Percentiles rank a stretch among this genome's conserved stretches.
These are phyloP conservation scores for Chamaecrista fasciculata DNA, from an alignment of 306 rosid species.

Conservation along the genomic window DNA sequence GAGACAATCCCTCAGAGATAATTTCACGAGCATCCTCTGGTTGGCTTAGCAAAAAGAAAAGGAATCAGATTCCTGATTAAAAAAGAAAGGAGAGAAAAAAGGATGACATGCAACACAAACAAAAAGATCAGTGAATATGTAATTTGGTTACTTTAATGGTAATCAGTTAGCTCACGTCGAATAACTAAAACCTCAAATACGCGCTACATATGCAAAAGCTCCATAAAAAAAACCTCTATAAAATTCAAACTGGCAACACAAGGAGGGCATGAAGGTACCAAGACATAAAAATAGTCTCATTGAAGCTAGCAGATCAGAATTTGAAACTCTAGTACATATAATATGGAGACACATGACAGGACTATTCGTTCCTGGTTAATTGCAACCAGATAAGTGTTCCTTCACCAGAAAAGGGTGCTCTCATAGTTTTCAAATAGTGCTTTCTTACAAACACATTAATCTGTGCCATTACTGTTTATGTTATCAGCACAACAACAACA, in stretches of 20 bases:
- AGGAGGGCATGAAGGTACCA: neutral
- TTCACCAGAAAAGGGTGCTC: neutral
- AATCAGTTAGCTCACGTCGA: constrained; percentile 1
- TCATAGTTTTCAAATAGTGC: neutral
- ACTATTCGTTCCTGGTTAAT: neutral
- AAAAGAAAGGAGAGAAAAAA: neutral
- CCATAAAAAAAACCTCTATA: neutral
- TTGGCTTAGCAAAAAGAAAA: constrained; percentile 49
- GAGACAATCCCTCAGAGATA: constrained; percentile 44
- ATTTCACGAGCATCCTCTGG: constrained; percentile 56
- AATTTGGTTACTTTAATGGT: neutral
- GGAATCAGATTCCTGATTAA: constrained; percentile 34
- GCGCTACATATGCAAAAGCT: neutral
- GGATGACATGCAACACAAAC: constrained; percentile 4
- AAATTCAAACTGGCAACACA: neutral
- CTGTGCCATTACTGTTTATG: neutral
- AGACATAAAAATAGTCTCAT: neutral
- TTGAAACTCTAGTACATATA: neutral
- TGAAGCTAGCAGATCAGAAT: neutral
- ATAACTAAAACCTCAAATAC: neutral
- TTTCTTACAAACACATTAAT: neutral
- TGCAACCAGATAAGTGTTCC: neutral
- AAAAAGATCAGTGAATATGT: neutral
- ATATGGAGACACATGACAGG: neutral
- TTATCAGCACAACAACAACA: no score